Conservation (phyloP, 1,284 basidiomycete genomes). For the Pseudozyma tsukubaensis region DNA sequence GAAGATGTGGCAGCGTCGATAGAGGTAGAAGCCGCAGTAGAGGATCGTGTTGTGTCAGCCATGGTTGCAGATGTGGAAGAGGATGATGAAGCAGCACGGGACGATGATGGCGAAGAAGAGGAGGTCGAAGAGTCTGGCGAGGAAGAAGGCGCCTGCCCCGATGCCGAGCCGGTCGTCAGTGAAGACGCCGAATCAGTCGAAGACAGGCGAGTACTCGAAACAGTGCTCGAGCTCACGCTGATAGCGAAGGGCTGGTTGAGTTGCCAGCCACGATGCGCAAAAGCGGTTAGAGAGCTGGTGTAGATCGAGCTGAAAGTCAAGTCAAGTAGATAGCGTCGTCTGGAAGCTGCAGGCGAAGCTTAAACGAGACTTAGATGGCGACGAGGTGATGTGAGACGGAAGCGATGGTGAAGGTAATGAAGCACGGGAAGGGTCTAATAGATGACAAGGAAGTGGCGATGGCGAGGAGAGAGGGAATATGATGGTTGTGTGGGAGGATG, state of each 20-base stretch:
- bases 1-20: conserved; percentile 4
- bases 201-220: conserved; percentile 32
- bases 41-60: conserved; percentile 35
- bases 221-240: conserved; percentile 34
- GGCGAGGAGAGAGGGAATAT: conserved; percentile 3
- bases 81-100: conserved; percentile 9
- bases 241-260: conserved; percentile 11
- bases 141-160: conserved; percentile 26
- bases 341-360: neutral
- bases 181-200: conserved; percentile 21
- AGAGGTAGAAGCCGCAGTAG: conserved; percentile 9
- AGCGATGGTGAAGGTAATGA: neutral
- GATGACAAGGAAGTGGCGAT: neutral
- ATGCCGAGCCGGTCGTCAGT: conserved; percentile 14
- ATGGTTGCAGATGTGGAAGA: conserved; percentile 24
- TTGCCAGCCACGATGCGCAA: conserved; percentile 14
- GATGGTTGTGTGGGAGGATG: neutral
- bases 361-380: neutral
- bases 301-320: neutral
- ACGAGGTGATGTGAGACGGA: neutral
- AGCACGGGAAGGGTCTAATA: neutral
- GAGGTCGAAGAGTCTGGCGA: conserved; percentile 7
- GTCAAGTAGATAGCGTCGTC: neutral
- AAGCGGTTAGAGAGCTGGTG: neutral
- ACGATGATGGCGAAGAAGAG: conserved; percentile 6